A percentile compares a stretch with the other conserved stretches of the same genome.
Evolutionary conservation across 345 rosid genomes (phyloP).

Genomic region (Lepidium sativum): DNA sequence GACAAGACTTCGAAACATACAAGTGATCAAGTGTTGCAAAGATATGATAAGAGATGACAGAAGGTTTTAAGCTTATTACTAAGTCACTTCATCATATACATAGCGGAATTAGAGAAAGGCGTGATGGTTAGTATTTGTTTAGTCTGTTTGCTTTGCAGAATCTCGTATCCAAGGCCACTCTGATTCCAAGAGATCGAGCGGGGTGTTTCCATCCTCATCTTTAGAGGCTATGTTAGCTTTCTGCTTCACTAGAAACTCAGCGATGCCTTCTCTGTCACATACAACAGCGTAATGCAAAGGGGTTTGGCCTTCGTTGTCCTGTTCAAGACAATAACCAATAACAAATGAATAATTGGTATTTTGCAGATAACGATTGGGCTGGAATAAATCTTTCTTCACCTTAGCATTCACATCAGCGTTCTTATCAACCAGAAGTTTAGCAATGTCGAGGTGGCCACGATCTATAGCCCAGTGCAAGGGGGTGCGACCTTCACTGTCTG

Average conservation of each 20-base stretch:
- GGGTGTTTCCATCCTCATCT: slow-evolving; percentile 62
- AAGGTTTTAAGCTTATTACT: slow-evolving; percentile 9
- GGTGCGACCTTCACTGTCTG: slow-evolving; percentile 89
- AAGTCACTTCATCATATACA: slow-evolving; percentile 41
- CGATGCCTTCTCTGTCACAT: slow-evolving; percentile 78
- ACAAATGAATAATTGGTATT: not conserved
- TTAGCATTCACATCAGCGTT: slow-evolving; percentile 74
- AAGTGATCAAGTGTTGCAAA: slow-evolving; percentile 4
- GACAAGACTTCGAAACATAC: slow-evolving; percentile 12
- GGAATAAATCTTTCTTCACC: slow-evolving; percentile 29
- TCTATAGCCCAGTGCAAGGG: slow-evolving; percentile 98
- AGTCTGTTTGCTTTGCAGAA: slow-evolving; percentile 16
- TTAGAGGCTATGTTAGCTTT: slow-evolving; percentile 52
- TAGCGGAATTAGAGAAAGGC: slow-evolving; percentile 12
- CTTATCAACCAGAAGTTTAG: slow-evolving; percentile 47
- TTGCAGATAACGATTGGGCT: not conserved
- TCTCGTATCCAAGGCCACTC: slow-evolving; percentile 68
- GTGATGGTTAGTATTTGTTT: slow-evolving; percentile 25
- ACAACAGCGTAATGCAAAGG: slow-evolving; percentile 87
- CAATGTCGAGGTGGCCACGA: slow-evolving; percentile 58
- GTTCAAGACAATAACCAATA: slow-evolving; percentile 10
- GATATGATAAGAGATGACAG: not conserved
- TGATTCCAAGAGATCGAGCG: slow-evolving; percentile 52
- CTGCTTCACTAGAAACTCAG: slow-evolving; percentile 67
- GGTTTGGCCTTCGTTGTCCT: slow-evolving; percentile 96